Conservation (phyloP, 2,329 filamentous ascomycete genomes). For the Torrubiella hemipterigena region DNA sequence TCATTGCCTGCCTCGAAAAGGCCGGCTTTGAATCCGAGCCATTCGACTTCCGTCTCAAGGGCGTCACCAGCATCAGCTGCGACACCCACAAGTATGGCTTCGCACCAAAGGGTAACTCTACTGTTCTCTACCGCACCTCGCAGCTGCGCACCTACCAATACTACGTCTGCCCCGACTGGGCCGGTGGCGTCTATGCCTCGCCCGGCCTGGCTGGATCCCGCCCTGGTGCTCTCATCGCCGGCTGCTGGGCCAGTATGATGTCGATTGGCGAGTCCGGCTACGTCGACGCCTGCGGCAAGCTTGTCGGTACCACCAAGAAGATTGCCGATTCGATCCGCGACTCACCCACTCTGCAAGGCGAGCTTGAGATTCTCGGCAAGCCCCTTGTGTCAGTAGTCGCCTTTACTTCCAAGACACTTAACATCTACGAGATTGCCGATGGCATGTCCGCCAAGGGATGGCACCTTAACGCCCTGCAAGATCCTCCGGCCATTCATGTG, state of each 20-base stretch:
- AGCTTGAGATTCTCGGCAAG: conserved; percentile 70
- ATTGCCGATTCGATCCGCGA: conserved; percentile 64
- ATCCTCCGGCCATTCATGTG: conserved; percentile 83
- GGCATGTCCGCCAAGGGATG: conserved; percentile 74
- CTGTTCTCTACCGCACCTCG: conserved; percentile 76
- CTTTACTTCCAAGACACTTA: conserved; percentile 70
- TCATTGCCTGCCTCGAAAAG: conserved; percentile 81
- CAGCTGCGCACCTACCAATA: conserved; percentile 82
- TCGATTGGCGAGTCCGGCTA: conserved; percentile 79
- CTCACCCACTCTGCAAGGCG: conserved; percentile 54
- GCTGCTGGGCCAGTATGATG: conserved; percentile 91
- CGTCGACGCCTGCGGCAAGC: conserved; percentile 72
- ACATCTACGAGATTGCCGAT: conserved; percentile 92
- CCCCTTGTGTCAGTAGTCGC: conserved; percentile 86
- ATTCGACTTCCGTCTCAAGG: conserved; percentile 89
- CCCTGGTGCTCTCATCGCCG: conserved; percentile 87
- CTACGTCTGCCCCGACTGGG: conserved; percentile 91
- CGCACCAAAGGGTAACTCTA: conserved; percentile 93
- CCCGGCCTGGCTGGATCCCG: conserved; percentile 85
- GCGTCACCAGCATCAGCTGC: conserved; percentile 89
- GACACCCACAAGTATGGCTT: conserved; percentile 99
- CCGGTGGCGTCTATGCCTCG: conserved; percentile 89
- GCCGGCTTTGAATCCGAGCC: conserved; percentile 83
- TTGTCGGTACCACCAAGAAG: conserved; percentile 77
- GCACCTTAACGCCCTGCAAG: conserved; percentile 92